Evolutionary conservation across 1,139 yeast genomes (phyloP), one percentile per base, ranked within the genome.

Genomic region (Groenewaldozyma auringiensis): DNA sequence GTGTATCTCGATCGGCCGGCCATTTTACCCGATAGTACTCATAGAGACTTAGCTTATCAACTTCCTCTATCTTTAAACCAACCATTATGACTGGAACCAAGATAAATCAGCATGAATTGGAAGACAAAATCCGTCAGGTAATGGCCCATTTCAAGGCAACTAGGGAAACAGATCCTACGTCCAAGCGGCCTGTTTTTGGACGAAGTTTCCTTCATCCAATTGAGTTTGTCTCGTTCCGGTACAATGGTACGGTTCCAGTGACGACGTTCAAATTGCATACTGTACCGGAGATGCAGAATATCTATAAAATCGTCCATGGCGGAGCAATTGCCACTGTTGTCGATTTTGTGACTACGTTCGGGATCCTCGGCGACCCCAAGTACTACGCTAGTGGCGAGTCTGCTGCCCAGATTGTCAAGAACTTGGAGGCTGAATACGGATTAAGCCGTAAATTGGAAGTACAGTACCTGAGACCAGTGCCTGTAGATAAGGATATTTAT

Each of bases 311-410:
- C 41, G 61, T 62, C 25, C 68, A 64, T 49, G 68, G 68, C 32
- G 68, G 68, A 3, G 60, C 62, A 37, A 51, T 56, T n/a, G 59
- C 64, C 14, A 61, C 68, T 3, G 42, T 63, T 13, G 49, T 61
- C 20, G 63, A 64, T 45, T 47, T 53, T 34, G 48, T 51, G 37
- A 54, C 61, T 8, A 50, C 57, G 20, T 51, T 59, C 41, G 54
- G 63, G 2, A 44, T 56, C 4, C 52, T 57, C 4, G 61, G 54
- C 2, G 59, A 60, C 39, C 54, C 54, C 17, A 47, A 42, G 43
- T 59, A 54, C 52, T 64, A 64, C 62, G 39, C 27, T 14, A 44
- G 48, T 22, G 45, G 45, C 13, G 50, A 42, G 4, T 53, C 52
- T 21, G 41, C 48, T 11, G 41, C 32, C 13, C 48, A 46, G 29